Percentiles rank a stretch among this genome's conserved stretches.
phyloP scores from a whole-genome alignment of 495 filamentous ascomycete species.

The Pyrenula massariospora region DNA sequence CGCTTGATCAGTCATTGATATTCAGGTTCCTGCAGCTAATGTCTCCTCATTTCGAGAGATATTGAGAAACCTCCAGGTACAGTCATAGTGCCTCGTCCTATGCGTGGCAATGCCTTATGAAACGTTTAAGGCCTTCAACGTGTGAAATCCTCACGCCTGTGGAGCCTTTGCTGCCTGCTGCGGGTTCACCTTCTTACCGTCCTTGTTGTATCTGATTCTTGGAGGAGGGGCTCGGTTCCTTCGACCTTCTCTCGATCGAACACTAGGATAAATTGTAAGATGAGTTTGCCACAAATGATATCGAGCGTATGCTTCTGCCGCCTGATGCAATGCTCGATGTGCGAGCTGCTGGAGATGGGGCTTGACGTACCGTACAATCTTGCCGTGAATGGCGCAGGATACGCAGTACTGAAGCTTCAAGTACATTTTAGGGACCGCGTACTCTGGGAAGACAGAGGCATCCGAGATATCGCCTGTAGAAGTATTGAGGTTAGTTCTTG shows the following conservation, averaged over 20 bases:
- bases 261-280: conserved; percentile 40
- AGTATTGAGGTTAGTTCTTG: neutral
- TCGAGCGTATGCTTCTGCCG: neutral
- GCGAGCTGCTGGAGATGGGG: neutral
- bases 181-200: conserved; percentile 98
- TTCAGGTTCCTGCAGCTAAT: too few species aligned
- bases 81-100: too few species aligned
- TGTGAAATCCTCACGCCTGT: conserved; percentile 21
- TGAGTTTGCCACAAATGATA: neutral
- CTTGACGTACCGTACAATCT: conserved; percentile 92
- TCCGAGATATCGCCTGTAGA: conserved; percentile 95
- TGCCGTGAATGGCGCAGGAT: conserved; percentile 99
- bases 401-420: conserved; percentile 99
- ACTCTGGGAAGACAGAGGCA: conserved; percentile 97
- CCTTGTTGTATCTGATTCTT: conserved; percentile 98
- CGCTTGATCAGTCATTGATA: too few species aligned
- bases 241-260: conserved; percentile 91
- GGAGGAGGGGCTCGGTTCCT: conserved; percentile 98
- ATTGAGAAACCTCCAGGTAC: too few species aligned
- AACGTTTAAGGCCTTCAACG: too few species aligned
- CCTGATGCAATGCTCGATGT: neutral
- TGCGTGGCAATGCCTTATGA: too few species aligned
- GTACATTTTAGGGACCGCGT: conserved; percentile 99
- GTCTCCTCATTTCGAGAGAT: too few species aligned
- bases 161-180: conserved; percentile 64